Evolutionary conservation across 805 yeast genomes (phyloP), one percentile per base, ranked within the genome.

Genomic region (Candida nanaspora): DNA sequence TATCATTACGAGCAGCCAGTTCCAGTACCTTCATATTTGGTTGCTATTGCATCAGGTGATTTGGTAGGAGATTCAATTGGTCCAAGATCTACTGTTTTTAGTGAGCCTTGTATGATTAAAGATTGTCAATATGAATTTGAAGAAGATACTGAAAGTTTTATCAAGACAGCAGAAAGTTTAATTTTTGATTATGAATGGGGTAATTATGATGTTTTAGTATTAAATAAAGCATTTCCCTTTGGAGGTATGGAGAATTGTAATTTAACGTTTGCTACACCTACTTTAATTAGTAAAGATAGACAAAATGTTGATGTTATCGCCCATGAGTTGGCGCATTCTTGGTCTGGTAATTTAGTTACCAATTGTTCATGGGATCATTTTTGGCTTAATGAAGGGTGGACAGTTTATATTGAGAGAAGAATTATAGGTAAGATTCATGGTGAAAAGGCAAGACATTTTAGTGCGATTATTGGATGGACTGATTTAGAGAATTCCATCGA

Each of bases 241-340:
- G 96, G 96, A 46, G 96, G 96, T 41, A 88, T 88, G 95, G 96
- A 88, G 64, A 86, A 86, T 55, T 95, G 95, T 45, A 86, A 87
- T 55, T 78, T 86, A 60, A 86, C 95, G 1, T 86, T 86, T 62
- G 89, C 88, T 8, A 86, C 96, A 0, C 95, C 96, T 36, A 87
- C 96, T 2, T 68, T 88, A 46, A 76, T 88, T 33, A 76, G 89
- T 14, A 88, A 89, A 31, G 95, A 87, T 61, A 72, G 89, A 43
- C 80, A 86, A 42, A 86, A 87, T 48, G 87, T 87, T 16, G 88
- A 84, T 51, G 96, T 88, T 23, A 78, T 88, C 57, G 96, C 96
- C 1, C 96, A 88, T 62, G 96, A 88, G 61, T 71, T 88, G 49
- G 89, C 95, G 1, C 96, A 88, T 60, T 82, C 94, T 32, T 88